A percentile compares a stretch with the other conserved stretches of the same genome.
phyloP scores from a whole-genome alignment of 2,329 filamentous ascomycete species.

The Diaporthe longicolla region DNA sequence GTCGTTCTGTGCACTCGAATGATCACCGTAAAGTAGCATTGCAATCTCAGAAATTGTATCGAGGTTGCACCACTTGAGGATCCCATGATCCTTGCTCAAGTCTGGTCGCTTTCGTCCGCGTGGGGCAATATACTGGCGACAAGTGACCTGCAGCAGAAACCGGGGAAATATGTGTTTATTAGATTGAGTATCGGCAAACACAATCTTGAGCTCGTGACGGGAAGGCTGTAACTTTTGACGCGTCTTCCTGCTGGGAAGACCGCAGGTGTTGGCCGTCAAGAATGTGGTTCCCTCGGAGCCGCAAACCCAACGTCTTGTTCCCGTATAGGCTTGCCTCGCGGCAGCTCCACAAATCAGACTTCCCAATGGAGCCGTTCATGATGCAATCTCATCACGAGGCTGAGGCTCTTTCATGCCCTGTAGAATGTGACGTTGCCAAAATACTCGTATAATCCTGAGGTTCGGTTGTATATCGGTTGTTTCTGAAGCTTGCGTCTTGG shows the following conservation, averaged over 20 bases:
- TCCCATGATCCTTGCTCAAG: background rate
- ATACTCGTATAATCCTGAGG: background rate
- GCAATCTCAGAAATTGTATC: background rate
- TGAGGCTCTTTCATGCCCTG: slow-evolving; percentile 9
- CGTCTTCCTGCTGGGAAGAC: background rate
- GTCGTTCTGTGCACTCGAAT: background rate
- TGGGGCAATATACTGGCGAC: background rate
- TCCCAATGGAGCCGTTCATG: background rate
- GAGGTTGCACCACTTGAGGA: slow-evolving; percentile 13
- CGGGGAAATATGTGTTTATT: background rate
- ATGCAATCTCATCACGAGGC: background rate
- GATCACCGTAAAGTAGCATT: slow-evolving; percentile 1
- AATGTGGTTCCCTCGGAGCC: background rate
- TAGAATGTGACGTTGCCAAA: background rate
- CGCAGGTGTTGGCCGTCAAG: background rate
- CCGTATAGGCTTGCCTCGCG: background rate
- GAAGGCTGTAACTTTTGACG: background rate
- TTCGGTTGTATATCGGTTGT: background rate
- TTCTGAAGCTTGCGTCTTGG: background rate
- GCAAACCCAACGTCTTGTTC: slow-evolving; percentile 12
- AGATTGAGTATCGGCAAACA: background rate
- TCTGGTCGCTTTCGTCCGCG: background rate
- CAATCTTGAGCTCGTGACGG: background rate
- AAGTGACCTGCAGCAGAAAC: background rate
- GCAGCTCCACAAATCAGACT: slow-evolving; percentile 26